Evolutionary conservation across 2,329 filamentous ascomycete genomes (phyloP), one percentile per base, ranked within the genome.

Genomic region (Pyrenochaeta sp.): DNA sequence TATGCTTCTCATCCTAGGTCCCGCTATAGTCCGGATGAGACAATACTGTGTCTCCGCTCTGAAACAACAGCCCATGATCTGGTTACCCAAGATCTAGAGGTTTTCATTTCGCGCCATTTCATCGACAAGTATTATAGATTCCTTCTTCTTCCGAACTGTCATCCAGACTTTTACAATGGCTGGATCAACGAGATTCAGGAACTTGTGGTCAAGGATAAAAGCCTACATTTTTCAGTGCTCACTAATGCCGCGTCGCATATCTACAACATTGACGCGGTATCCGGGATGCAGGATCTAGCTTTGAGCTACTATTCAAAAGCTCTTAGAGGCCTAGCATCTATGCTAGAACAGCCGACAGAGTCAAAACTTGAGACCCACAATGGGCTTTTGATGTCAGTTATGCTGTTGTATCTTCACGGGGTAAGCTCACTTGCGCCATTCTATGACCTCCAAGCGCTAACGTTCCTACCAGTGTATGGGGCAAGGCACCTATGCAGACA

Each of bases 161-260:
- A 69, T 26, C 54, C 54, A 4, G 59, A 53, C 6, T 68, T 67
- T 28, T 48, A 58, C 28, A 41, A 65, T 31, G 63, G 58, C 7
- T 69, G 66, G 65, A 55, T 65, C 3, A 29, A 39, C 1, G 60
- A 67, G 7, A 64, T 69, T 9, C 54, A 61, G 27, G 35, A 55
- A n/a, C 57, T 67, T 1, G 66, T 65, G 61, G 21, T 41, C 1
- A 46, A 46, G 1, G 50, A 60, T 31, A 58, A 64, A 31, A 61
- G 60, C 20, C 44, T 69, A 1, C 58, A 63, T 27, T 67, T 63
- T 19, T 63, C 66, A 7, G 60, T 68, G 1, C 38, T 69, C 10
- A 40, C 41, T 10, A 55, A 51, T 23, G 51, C 48, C n/a, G 48
- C 51, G 6, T 51, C 51, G 7, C 48, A 55, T 18, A 41, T 55